Conservation (phyloP, 768 basidiomycete species). For the Trametes sanguinea region DNA sequence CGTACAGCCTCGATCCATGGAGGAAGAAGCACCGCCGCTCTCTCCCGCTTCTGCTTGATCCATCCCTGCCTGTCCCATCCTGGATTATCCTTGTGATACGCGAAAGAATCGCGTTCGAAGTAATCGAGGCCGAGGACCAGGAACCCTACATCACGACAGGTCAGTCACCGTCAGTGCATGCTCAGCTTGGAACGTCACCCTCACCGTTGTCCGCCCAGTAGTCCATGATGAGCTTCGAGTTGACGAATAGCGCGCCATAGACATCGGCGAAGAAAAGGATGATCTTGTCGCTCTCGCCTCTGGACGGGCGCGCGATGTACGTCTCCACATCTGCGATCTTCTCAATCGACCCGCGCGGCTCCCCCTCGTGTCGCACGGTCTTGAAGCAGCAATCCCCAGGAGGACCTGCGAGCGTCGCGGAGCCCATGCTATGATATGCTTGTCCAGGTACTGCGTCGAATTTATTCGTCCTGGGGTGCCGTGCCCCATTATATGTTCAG, state of each 20-base stretch:
- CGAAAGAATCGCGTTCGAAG: conserved; percentile 58
- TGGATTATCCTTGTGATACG: conserved; percentile 37
- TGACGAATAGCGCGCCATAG: conserved; percentile 58
- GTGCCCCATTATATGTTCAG: no score
- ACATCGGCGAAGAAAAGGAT: conserved; percentile 63
- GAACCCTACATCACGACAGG: conserved; percentile 43
- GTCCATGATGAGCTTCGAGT: conserved; percentile 61
- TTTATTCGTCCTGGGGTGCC: not conserved
- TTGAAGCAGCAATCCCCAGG: conserved; percentile 53
- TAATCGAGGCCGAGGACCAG: conserved; percentile 61
- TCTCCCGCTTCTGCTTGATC: conserved; percentile 38
- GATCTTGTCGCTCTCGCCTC: conserved; percentile 37
- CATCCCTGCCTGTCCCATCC: conserved; percentile 43
- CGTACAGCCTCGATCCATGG: conserved; percentile 56
- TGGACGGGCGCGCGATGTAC: conserved; percentile 53
- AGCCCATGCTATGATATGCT: not conserved
- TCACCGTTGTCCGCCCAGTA: conserved; percentile 62
- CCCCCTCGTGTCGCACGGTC: conserved; percentile 53
- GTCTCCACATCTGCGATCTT: conserved; percentile 49
- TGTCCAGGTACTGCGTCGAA: not conserved
- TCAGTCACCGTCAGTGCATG: not conserved
- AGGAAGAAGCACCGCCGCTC: conserved; percentile 43
- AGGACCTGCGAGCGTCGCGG: conserved; percentile 10
- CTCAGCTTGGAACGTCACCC: not conserved
- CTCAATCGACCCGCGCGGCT: conserved; percentile 43